Conservation (phyloP, 768 basidiomycete genomes). For the Mycena capillaripes region DNA sequence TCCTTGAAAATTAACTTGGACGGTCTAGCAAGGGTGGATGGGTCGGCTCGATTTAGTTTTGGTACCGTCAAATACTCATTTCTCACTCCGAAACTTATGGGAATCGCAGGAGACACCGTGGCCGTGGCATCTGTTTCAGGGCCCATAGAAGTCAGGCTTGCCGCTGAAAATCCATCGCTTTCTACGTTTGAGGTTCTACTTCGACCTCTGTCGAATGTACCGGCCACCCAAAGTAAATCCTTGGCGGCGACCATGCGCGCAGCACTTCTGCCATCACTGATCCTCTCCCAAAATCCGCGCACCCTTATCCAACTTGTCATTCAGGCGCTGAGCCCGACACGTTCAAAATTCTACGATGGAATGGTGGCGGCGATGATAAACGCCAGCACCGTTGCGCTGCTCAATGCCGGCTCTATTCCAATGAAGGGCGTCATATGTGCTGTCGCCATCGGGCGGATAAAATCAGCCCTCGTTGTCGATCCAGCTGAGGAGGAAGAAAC, state of each 20-base stretch:
- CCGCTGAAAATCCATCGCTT: slow-evolving; percentile 77
- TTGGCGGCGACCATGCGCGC: slow-evolving; percentile 67
- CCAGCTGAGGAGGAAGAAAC: slow-evolving; percentile 61
- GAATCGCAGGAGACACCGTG: slow-evolving; percentile 47
- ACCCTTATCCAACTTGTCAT: slow-evolving; percentile 85
- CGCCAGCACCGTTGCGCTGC: slow-evolving; percentile 74
- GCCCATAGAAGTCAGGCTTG: slow-evolving; percentile 81
- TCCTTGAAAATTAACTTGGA: slow-evolving; percentile 65
- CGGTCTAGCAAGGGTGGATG: slow-evolving; percentile 78
- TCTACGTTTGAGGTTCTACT: slow-evolving; percentile 83
- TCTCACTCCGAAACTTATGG: slow-evolving; percentile 15
- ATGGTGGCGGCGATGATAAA: slow-evolving; percentile 79
- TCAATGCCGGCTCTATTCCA: slow-evolving; percentile 79
- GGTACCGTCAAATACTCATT: slow-evolving; percentile 51
- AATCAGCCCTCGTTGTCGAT: slow-evolving; percentile 61
- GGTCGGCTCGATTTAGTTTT: slow-evolving; percentile 80
- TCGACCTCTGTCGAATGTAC: slow-evolving; percentile 76
- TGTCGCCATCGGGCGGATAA: slow-evolving; percentile 64
- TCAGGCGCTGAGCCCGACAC: slow-evolving; percentile 63
- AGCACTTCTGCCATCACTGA: slow-evolving; percentile 70
- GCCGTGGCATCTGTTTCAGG: slow-evolving; percentile 84
- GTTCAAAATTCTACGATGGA: slow-evolving; percentile 50
- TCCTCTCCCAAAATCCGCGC: slow-evolving; percentile 79
- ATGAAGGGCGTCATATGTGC: slow-evolving; percentile 85
- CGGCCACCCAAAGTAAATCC: slow-evolving; percentile 79